phyloP scores from a whole-genome alignment of 441 rosid species.

The Brassica balearica region DNA sequence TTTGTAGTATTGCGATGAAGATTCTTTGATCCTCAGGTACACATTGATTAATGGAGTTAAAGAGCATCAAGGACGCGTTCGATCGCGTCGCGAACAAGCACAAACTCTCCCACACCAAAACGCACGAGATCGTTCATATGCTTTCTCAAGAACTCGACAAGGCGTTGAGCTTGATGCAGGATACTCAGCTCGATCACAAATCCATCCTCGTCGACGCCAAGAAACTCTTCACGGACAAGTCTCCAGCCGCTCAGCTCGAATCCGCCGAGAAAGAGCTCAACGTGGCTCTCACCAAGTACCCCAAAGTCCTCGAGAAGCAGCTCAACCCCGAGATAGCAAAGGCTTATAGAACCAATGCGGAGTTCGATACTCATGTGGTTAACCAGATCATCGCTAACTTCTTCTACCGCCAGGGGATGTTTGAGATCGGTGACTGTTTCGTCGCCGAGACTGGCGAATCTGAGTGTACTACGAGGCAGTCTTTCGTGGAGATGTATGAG shows the following conservation, averaged over 20 bases:
- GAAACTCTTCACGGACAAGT: conserved; percentile 46
- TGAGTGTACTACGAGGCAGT: conserved; percentile 49
- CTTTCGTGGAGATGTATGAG: conserved; percentile 55
- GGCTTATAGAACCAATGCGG: conserved; percentile 56
- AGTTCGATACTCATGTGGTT: conserved; percentile 51
- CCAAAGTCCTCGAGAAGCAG: conserved; percentile 56
- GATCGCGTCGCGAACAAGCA: conserved; percentile 68
- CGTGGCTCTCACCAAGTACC: conserved; percentile 54
- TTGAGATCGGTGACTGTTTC: conserved; percentile 65
- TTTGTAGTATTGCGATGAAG: background rate
- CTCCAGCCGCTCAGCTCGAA: conserved; percentile 54
- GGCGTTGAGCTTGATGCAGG: conserved; percentile 40
- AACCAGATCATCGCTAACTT: conserved; percentile 59
- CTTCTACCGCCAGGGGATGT: conserved; percentile 60
- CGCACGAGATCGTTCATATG: conserved; percentile 53
- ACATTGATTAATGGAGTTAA: conserved; percentile 54
- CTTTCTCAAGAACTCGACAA: conserved; percentile 52
- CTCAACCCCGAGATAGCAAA: conserved; percentile 61
- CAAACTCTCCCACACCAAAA: conserved; percentile 53
- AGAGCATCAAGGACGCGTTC: conserved; percentile 61
- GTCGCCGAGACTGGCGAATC: conserved; percentile 51
- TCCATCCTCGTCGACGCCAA: conserved; percentile 48
- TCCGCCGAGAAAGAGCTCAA: conserved; percentile 59
- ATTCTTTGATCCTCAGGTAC: conserved; percentile 31
- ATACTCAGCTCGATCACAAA: conserved; percentile 33